A percentile compares a stretch with the other conserved stretches of the same genome.
Evolutionary conservation across 345 rosid species (phyloP).

Genomic region (Gossypium anomalum): DNA sequence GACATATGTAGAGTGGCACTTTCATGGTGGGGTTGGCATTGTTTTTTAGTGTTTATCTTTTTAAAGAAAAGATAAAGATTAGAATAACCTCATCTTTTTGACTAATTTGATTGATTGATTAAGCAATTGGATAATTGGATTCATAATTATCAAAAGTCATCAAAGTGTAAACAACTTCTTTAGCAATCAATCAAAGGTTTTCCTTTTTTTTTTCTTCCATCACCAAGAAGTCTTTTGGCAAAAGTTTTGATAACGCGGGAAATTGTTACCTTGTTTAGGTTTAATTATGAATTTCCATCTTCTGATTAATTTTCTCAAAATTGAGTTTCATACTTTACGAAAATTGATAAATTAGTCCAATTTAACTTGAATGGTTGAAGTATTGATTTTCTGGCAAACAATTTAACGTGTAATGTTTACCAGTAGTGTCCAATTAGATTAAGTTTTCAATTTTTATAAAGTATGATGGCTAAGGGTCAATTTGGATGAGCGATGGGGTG

Average conservation of each 20-base stretch:
- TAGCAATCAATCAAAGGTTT: background rate
- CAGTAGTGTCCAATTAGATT: too few species aligned
- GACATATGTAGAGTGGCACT: conserved; percentile 1
- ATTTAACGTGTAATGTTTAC: too few species aligned
- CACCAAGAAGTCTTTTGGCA: background rate
- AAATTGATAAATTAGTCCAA: too few species aligned
- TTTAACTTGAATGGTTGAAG: too few species aligned
- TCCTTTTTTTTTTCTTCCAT: background rate
- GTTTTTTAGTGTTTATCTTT: background rate
- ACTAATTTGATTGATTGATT: background rate
- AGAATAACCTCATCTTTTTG: background rate
- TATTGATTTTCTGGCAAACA: too few species aligned
- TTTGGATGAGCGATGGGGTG: too few species aligned
- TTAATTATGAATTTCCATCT: too few species aligned
- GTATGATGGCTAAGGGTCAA: too few species aligned
- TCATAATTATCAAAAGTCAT: conserved; percentile 10
- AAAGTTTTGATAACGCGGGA: background rate
- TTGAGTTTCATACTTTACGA: background rate
- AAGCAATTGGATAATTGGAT: background rate
- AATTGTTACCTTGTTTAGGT: background rate
- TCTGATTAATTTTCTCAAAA: background rate
- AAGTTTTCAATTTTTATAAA: too few species aligned
- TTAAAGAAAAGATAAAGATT: background rate
- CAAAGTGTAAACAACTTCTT: conserved; percentile 6
- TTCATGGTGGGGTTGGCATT: conserved; percentile 13